phyloP scores from a whole-genome alignment of 108 stramenopile genomes.

The Hondaea fermentalgiana region DNA sequence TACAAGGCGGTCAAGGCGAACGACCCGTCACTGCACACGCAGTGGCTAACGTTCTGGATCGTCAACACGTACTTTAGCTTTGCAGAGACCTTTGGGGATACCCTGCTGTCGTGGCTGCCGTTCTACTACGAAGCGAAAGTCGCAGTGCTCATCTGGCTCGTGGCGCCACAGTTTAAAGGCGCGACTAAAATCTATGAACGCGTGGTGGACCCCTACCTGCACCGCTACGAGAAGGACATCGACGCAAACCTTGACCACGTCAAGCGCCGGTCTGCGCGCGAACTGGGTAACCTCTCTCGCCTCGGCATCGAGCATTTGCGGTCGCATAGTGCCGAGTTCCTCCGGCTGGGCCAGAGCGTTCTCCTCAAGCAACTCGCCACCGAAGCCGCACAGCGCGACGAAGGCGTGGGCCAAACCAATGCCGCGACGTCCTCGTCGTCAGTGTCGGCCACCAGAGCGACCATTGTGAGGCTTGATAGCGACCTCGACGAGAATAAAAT shows the following conservation, averaged over 20 bases:
- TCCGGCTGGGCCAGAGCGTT: neutral
- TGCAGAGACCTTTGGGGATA: neutral
- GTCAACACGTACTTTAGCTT: constrained; percentile 14
- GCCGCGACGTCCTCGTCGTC: neutral
- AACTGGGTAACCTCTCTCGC: neutral
- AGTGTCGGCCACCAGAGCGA: neutral
- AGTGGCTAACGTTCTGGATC: constrained; percentile 14
- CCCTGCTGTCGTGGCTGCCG: constrained; percentile 8
- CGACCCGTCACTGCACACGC: constrained; percentile 3
- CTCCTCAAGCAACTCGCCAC: neutral
- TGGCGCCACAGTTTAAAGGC: neutral
- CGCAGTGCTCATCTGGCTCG: neutral
- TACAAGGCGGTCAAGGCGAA: constrained; percentile 12
- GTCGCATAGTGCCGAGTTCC: neutral
- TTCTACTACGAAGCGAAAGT: neutral
- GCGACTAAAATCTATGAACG: neutral
- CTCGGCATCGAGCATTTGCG: neutral
- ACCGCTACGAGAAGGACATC: constrained; percentile 14
- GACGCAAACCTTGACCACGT: neutral
- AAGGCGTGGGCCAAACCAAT: neutral
- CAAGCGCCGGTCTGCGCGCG: neutral
- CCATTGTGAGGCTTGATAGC: neutral
- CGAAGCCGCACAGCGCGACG: neutral
- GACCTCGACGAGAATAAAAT: neutral
- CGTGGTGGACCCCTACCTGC: neutral